Conservation (phyloP, 768 basidiomycete species). For the Rhizopogon salebrosus region DNA sequence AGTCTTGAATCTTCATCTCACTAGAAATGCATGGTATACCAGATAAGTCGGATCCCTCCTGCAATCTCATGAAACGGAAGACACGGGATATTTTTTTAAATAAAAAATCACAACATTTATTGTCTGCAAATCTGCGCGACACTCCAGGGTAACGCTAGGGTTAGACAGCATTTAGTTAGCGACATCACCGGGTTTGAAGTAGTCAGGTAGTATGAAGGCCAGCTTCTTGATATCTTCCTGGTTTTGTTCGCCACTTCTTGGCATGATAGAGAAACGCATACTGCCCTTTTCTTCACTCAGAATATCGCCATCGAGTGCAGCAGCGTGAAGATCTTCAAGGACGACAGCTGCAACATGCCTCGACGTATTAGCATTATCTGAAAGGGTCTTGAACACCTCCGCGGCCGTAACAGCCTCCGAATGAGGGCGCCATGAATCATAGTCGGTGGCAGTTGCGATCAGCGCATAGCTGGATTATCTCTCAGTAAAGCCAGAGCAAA, state of each 20-base stretch:
- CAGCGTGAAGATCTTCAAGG: slow-evolving; percentile 63
- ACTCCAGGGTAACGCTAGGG: not conserved
- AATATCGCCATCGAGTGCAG: slow-evolving; percentile 47
- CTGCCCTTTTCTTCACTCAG: slow-evolving; percentile 67
- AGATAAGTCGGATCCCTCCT: too few species aligned
- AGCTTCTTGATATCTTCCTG: slow-evolving; percentile 64
- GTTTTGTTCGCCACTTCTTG: slow-evolving; percentile 47
- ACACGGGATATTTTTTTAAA: too few species aligned
- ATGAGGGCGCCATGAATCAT: slow-evolving; percentile 88
- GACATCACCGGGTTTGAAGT: slow-evolving; percentile 40
- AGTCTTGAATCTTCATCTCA: too few species aligned
- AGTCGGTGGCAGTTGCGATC: slow-evolving; percentile 89
- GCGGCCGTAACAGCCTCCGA: slow-evolving; percentile 82
- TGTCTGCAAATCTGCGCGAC: not conserved
- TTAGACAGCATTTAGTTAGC: slow-evolving; percentile 3
- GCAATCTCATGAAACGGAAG: too few species aligned
- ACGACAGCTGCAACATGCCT: slow-evolving; percentile 68
- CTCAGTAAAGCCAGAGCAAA: not conserved
- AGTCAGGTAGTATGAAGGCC: slow-evolving; percentile 71
- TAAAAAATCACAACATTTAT: too few species aligned
- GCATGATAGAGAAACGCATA: slow-evolving; percentile 89
- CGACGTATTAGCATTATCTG: slow-evolving; percentile 81
- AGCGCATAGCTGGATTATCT: slow-evolving; percentile 69
- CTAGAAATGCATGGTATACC: too few species aligned
- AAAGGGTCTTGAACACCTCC: slow-evolving; percentile 86